Evolutionary conservation across 208 protist genomes (phyloP).

Genomic region (Trypanosoma vivax): DNA sequence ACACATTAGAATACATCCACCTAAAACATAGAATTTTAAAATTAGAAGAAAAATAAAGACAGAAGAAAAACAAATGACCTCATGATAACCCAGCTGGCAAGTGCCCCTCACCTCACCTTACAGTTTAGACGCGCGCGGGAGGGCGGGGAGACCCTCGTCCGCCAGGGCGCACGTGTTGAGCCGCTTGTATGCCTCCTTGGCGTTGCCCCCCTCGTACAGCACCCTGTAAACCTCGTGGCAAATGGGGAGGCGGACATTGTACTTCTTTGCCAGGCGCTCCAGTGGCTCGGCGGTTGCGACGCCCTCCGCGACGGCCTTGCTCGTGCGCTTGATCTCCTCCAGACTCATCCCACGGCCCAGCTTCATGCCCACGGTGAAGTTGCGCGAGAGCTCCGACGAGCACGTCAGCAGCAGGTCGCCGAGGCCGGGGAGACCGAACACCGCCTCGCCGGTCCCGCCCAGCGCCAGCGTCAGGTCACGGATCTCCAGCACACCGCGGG

Average conservation of each 20-base stretch:
- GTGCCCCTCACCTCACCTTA: too few relatives aligned
- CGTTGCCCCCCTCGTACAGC: constrained; percentile 46
- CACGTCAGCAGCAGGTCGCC: constrained; percentile 87
- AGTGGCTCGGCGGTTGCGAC: constrained; percentile 69
- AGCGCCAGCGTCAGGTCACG: constrained; percentile 72
- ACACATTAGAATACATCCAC: too few relatives aligned
- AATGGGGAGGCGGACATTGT: constrained; percentile 60
- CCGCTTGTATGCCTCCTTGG: constrained; percentile 16
- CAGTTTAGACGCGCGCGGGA: constrained; percentile 16
- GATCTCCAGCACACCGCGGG: constrained; percentile 80
- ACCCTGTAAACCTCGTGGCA: constrained; percentile 61
- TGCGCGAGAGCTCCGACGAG: constrained; percentile 82
- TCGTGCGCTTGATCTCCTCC: constrained; percentile 48
- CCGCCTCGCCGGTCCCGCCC: constrained; percentile 62
- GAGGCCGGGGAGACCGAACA: constrained; percentile 85
- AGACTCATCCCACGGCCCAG: constrained; percentile 67
- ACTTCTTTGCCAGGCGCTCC: constrained; percentile 42
- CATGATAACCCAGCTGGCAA: too few relatives aligned
- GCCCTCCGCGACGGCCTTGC: constrained; percentile 75
- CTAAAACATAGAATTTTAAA: too few relatives aligned
- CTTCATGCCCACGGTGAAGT: constrained; percentile 81
- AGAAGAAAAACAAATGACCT: too few relatives aligned
- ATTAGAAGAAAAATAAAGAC: too few relatives aligned
- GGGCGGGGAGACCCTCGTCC: constrained; percentile 62
- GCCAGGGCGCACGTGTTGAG: constrained; percentile 20